phyloP scores from a whole-genome alignment of 208 protist species.

The Novymonas esmeraldas region DNA sequence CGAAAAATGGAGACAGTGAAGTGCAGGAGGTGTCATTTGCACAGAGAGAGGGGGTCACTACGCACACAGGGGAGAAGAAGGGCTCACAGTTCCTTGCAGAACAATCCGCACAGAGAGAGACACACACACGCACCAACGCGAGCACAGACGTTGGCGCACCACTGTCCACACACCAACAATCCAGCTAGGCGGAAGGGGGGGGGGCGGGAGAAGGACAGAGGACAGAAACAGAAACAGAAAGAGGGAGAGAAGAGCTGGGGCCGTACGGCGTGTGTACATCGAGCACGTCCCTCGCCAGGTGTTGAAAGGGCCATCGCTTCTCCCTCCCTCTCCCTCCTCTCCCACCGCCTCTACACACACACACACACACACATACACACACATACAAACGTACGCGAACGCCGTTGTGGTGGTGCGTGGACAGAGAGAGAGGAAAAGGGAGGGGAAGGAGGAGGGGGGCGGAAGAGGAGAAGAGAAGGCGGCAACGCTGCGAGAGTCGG shows the following conservation, averaged over 20 bases:
- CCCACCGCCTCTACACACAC: background rate
- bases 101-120: background rate
- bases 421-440: background rate
- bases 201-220: too few species aligned
- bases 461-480: too few species aligned
- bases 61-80: too few species aligned
- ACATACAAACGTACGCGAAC: background rate
- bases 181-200: too few species aligned
- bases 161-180: background rate
- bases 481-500: too few species aligned
- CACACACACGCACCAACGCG: constrained; percentile 12
- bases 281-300: too few species aligned
- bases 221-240: background rate
- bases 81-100: too few species aligned
- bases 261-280: background rate
- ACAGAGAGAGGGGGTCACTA: too few species aligned
- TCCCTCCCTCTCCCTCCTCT: background rate
- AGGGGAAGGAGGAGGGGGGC: too few species aligned
- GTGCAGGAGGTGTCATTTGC: background rate
- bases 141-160: background rate
- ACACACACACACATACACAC: background rate
- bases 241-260: background rate
- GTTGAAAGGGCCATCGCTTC: too few species aligned
- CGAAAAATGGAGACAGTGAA: background rate
- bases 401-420: too few species aligned